Evolutionary conservation across 176 grass and related monocot species (phyloP).

Genomic region (Stipa capillata): DNA sequence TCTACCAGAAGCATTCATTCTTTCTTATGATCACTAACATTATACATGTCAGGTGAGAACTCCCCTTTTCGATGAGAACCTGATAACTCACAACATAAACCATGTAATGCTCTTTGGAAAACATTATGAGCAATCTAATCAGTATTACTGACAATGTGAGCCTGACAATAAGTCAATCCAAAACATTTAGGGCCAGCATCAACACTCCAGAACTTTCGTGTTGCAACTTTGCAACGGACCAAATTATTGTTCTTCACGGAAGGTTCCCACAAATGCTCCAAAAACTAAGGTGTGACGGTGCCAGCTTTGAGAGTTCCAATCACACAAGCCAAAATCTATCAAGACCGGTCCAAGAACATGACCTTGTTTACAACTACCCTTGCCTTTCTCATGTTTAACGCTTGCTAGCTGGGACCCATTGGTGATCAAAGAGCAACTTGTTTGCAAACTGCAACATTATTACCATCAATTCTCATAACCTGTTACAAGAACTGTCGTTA

Average conservation of each 20-base stretch:
- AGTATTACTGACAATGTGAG: not conserved
- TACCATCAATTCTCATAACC: not conserved
- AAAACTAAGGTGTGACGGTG: not conserved
- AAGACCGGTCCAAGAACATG: slow-evolving; percentile 2
- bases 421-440: not conserved
- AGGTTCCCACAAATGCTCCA: not conserved
- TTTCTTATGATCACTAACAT: not conserved
- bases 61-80: not conserved
- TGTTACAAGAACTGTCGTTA: not conserved
- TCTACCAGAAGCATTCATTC: not conserved
- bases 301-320: slow-evolving; percentile 12
- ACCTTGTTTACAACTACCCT: not conserved
- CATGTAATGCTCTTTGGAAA: not conserved
- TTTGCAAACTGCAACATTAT: not conserved
- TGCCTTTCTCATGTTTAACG: not conserved
- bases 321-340: not conserved
- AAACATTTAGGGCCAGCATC: slow-evolving; percentile 10
- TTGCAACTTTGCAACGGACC: not conserved
- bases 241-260: not conserved
- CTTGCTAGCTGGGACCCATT: not conserved
- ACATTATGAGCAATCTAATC: not conserved
- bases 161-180: not conserved
- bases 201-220: not conserved
- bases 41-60: not conserved
- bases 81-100: not conserved